Evolutionary conservation across 306 rosid species (phyloP).

Genomic region (Citrullus colocynthis): DNA sequence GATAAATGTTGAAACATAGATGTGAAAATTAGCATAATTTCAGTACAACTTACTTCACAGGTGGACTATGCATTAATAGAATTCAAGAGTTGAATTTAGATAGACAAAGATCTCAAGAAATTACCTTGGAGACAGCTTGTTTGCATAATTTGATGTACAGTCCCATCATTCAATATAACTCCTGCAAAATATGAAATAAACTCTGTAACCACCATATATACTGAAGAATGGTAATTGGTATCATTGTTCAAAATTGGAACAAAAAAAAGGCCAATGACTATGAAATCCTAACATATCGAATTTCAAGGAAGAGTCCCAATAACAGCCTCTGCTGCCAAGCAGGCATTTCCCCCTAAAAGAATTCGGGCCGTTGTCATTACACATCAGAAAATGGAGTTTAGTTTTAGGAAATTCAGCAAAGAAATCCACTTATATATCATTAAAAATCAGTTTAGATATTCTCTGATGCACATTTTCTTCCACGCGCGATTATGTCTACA

Average conservation of each 20-base stretch:
- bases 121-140: constrained; percentile 97
- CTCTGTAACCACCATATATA: no score
- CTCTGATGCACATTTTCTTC: background rate
- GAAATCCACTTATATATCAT: background rate
- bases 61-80: background rate
- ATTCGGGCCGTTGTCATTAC: background rate
- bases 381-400: background rate
- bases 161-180: no score
- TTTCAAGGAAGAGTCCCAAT: background rate
- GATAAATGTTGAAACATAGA: background rate
- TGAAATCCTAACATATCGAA: background rate
- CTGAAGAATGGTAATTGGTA: background rate
- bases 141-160: background rate
- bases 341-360: background rate
- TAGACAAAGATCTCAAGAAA: constrained; percentile 1
- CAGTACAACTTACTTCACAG: background rate
- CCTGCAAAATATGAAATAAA: background rate
- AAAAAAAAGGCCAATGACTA: background rate
- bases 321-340: background rate
- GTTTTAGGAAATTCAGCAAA: background rate
- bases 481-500: background rate
- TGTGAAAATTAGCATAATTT: background rate
- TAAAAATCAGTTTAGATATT: background rate
- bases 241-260: background rate
- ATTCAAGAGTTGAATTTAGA: background rate